Evolutionary conservation across 2,329 filamentous ascomycete species (phyloP).

Genomic region (Xylariomycetidae sp.): DNA sequence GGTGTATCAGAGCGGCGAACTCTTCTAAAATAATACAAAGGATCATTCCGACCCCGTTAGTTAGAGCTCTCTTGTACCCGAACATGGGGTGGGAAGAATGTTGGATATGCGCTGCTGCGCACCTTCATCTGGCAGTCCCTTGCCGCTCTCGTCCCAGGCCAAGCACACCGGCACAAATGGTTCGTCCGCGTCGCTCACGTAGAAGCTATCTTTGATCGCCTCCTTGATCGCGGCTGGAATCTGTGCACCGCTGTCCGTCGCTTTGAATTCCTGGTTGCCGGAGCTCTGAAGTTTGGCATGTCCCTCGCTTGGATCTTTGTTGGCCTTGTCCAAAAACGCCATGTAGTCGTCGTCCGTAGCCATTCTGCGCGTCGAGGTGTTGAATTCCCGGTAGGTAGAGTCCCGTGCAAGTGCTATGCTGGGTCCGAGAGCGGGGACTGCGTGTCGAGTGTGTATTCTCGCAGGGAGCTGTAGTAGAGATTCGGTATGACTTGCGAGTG

Average conservation of each 20-base stretch:
- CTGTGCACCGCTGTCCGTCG: constrained; percentile 47
- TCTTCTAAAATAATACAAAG: too few relatives aligned
- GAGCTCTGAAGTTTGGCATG: constrained; percentile 26
- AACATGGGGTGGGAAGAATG: too few relatives aligned
- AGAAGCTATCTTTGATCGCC: constrained; percentile 55
- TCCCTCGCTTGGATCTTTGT: constrained; percentile 68
- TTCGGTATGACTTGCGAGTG: too few relatives aligned
- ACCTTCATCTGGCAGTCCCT: constrained; percentile 59
- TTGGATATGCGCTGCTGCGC: too few relatives aligned
- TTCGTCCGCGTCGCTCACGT: constrained; percentile 80
- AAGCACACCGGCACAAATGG: constrained; percentile 75
- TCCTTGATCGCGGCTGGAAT: constrained; percentile 56
- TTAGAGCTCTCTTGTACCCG: too few relatives aligned
- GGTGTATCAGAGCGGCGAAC: constrained; percentile 63
- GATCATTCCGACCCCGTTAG: too few relatives aligned
- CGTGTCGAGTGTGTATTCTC: too few relatives aligned
- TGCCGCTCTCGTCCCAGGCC: constrained; percentile 49
- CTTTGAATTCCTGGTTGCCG: constrained; percentile 42
- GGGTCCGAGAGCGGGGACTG: too few relatives aligned
- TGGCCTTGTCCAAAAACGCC: constrained; percentile 82
- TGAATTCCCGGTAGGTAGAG: constrained; percentile 5
- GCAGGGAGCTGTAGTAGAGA: too few relatives aligned
- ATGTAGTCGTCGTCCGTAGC: constrained; percentile 78
- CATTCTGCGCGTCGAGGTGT: constrained; percentile 45
- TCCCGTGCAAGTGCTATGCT: too few relatives aligned